Evolutionary conservation across 1,284 basidiomycete genomes (phyloP), one percentile per base, ranked within the genome.

Genomic region (Boletus sp.): DNA sequence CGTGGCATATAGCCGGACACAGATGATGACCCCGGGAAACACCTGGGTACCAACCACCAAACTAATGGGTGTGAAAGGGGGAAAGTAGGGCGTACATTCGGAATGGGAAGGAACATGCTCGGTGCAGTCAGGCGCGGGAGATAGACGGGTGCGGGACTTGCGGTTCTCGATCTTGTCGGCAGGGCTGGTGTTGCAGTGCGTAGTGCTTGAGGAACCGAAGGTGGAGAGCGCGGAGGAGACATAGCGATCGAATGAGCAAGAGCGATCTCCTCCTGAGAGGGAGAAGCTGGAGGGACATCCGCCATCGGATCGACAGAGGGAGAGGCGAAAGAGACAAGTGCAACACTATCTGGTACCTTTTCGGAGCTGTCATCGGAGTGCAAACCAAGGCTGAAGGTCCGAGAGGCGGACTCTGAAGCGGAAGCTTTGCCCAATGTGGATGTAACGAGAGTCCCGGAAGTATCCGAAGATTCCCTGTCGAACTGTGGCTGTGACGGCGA

Each of bases 61-160:
- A 74, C 73, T 38, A 84, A 69, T 44, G 64, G 60, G 61, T 71
- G 66, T 27, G 67, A 69, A 62, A 76, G 54, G 14, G 65, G 70
- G 45, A 40, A 61, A 66, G 53, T 26, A 52, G 69, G 65, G 70
- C 73, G 75, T 76, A 90, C 88, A 71, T 88, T 87, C 41, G 88
- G 88, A 32, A 90, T 84, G 10, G 88, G 88, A 39, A 89, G 71
- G 62, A 91, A 91, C 81, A 90, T 84, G 34, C 81, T 82, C 22
- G 86, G 79, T 20, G 78, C 65, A 39, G 80, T 73, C 29, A 89
- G 77, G 8, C 62, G 66, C 9, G 80, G 79, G 27, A 79, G 67
- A 61, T 81, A 82, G 25, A 85, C 57, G 36, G 64, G 61, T 8
- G 57, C 48, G 7, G 58, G 50, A 12, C 51, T 82, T 42, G 46